Conservation (phyloP, 1,284 basidiomycete genomes). For the Chalciporus sp. region DNA sequence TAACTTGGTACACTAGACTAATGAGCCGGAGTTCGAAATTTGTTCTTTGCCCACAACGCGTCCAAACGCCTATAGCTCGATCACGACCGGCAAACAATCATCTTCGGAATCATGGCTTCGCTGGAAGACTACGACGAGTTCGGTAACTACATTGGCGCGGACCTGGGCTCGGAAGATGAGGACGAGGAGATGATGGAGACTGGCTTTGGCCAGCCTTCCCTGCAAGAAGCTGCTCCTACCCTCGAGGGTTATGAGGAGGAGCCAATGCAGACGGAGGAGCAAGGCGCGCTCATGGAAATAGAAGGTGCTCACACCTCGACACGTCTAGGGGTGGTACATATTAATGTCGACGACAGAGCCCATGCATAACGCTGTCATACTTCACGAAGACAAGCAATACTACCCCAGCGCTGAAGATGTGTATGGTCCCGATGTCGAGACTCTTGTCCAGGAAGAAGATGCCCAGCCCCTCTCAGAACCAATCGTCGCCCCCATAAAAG, state of each 20-base stretch:
- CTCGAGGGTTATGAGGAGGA: conserved; percentile 80
- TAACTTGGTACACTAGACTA: not conserved
- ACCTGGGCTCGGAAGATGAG: conserved; percentile 84
- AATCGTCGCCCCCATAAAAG: conserved; percentile 94
- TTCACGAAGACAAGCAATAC: conserved; percentile 99
- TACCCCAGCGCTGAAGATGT: conserved; percentile 92
- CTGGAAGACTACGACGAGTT: conserved; percentile 91
- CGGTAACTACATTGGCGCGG: conserved; percentile 94
- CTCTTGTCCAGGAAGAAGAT: conserved; percentile 98
- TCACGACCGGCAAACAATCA: conserved; percentile 5
- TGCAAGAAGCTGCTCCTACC: conserved; percentile 43
- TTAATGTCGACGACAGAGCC: conserved; percentile 50
- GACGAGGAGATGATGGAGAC: conserved; percentile 66
- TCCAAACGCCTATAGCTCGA: conserved; percentile 13
- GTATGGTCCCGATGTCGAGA: conserved; percentile 94
- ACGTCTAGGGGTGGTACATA: not conserved
- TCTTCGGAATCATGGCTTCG: conserved; percentile 59
- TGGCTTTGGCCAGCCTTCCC: conserved; percentile 43
- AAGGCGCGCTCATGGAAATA: conserved; percentile 76
- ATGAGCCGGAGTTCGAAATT: conserved; percentile 38
- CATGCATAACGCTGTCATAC: conserved; percentile 81
- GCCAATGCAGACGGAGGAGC: conserved; percentile 55
- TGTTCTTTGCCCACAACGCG: conserved; percentile 27
- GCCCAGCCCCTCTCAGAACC: conserved; percentile 94
- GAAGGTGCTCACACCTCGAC: conserved; percentile 58